phyloP scores from a whole-genome alignment of 2,329 filamentous ascomycete species.

The Ophiostoma ips region DNA sequence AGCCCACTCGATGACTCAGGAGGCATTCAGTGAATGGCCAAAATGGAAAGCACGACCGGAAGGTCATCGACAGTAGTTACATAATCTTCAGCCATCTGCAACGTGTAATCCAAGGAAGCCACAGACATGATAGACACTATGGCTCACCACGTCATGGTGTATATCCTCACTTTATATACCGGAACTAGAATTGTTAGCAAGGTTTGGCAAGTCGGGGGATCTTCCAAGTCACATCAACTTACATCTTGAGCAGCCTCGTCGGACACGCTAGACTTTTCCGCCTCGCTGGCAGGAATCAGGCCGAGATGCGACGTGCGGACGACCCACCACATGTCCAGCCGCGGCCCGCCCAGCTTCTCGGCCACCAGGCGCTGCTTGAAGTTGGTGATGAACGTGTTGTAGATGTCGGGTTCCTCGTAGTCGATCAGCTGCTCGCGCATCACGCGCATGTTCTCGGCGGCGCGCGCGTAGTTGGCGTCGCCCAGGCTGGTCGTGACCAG shows the following conservation, averaged over 20 bases:
- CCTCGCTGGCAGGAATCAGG: constrained; percentile 51
- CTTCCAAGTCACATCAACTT: too few species aligned
- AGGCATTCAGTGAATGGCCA: too few species aligned
- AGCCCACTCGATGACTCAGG: too few species aligned
- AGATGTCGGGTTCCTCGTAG: constrained; percentile 61
- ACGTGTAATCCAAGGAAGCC: too few species aligned
- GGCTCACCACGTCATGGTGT: too few species aligned
- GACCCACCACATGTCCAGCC: constrained; percentile 70
- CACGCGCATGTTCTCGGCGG: constrained; percentile 60
- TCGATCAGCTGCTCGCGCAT: constrained; percentile 66
- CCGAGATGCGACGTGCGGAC: constrained; percentile 55
- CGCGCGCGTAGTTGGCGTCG: constrained; percentile 58
- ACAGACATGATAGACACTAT: too few species aligned
- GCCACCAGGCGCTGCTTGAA: constrained; percentile 60
- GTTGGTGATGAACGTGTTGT: constrained; percentile 57
- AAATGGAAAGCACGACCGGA: too few species aligned
- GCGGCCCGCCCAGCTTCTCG: constrained; percentile 59
- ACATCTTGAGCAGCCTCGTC: constrained; percentile 58
- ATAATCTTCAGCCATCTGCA: too few species aligned
- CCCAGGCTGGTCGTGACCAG: constrained; percentile 63
- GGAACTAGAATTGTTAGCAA: background rate
- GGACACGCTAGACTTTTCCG: constrained; percentile 50
- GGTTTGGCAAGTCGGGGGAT: too few species aligned
- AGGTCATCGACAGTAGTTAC: too few species aligned
- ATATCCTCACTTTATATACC: background rate